Evolutionary conservation across 352 stramenopile species (phyloP).

Genomic region (Phytophthora podocarpi): DNA sequence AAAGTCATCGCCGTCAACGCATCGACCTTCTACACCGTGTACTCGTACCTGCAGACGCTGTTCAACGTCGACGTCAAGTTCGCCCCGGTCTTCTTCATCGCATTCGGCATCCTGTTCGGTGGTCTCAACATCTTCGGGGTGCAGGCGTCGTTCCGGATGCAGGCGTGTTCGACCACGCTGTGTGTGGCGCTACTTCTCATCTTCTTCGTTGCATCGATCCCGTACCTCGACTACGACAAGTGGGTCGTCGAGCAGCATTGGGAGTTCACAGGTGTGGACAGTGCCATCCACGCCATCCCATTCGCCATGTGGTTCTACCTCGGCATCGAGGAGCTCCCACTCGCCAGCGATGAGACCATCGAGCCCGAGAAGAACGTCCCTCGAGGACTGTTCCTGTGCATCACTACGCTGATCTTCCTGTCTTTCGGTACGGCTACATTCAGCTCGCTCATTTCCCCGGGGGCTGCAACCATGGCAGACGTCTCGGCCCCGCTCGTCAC

Average conservation of each 20-base stretch:
- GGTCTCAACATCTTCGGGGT: conserved; percentile 68
- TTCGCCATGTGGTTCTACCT: conserved; percentile 64
- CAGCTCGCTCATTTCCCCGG: conserved; percentile 66
- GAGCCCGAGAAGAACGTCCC: conserved; percentile 78
- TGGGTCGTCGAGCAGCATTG: conserved; percentile 64
- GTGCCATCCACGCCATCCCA: conserved; percentile 54
- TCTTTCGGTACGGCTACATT: conserved; percentile 70
- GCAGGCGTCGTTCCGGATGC: conserved; percentile 65
- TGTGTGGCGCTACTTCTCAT: conserved; percentile 56
- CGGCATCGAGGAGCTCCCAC: conserved; percentile 61
- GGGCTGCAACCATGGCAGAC: conserved; percentile 39
- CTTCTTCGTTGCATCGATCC: conserved; percentile 60
- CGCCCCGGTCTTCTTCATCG: conserved; percentile 54
- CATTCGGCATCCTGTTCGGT: conserved; percentile 62
- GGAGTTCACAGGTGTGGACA: conserved; percentile 53
- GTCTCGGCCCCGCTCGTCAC: conserved; percentile 38
- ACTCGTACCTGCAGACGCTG: conserved; percentile 36
- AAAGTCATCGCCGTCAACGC: conserved; percentile 67
- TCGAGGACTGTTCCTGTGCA: conserved; percentile 56
- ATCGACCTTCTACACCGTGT: conserved; percentile 59
- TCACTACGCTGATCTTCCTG: conserved; percentile 57
- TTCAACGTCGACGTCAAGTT: conserved; percentile 50
- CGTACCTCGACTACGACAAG: conserved; percentile 56
- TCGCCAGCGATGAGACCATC: conserved; percentile 77
- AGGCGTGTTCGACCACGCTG: conserved; percentile 61